Conservation (phyloP, 345 rosid species). For the Schrenkiella parvula region DNA sequence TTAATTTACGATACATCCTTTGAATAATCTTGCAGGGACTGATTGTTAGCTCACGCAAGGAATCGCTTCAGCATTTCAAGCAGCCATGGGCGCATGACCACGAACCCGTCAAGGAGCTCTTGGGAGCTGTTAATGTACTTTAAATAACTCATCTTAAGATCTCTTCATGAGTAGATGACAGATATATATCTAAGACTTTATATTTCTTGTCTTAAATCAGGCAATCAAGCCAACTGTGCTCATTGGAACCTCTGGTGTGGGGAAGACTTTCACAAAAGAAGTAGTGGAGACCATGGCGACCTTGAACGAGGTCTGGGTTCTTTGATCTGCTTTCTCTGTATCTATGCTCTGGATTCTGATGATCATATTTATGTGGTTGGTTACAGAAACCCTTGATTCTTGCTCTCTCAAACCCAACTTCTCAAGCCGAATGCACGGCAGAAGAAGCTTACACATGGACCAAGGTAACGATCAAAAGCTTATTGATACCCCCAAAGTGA, state of each 20-base stretch:
- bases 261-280: conserved; percentile 86
- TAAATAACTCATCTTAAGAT: conserved; percentile 16
- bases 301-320: conserved; percentile 55
- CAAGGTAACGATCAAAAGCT: conserved; percentile 43
- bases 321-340: not conserved
- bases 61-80: conserved; percentile 91
- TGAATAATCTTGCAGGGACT: conserved; percentile 54
- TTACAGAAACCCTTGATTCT: conserved; percentile 86
- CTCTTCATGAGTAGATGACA: not conserved
- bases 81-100: conserved; percentile 94
- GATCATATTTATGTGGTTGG: conserved; percentile 9
- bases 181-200: not conserved
- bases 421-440: conserved; percentile 96
- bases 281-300: conserved; percentile 85
- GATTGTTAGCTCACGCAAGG: conserved; percentile 65
- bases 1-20: not conserved
- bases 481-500: not conserved
- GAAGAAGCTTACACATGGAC: conserved; percentile 96
- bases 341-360: not conserved
- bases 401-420: conserved; percentile 94
- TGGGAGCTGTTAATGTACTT: conserved; percentile 78
- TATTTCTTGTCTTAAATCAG: conserved; percentile 32
- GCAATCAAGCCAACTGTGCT: conserved; percentile 87
- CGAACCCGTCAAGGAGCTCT: conserved; percentile 62
- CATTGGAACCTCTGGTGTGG: conserved; percentile 94